Evolutionary conservation across 2,329 filamentous ascomycete genomes (phyloP), one percentile per base, ranked within the genome.

Genomic region (Ophiocordyceps camponoti-leonardi): DNA sequence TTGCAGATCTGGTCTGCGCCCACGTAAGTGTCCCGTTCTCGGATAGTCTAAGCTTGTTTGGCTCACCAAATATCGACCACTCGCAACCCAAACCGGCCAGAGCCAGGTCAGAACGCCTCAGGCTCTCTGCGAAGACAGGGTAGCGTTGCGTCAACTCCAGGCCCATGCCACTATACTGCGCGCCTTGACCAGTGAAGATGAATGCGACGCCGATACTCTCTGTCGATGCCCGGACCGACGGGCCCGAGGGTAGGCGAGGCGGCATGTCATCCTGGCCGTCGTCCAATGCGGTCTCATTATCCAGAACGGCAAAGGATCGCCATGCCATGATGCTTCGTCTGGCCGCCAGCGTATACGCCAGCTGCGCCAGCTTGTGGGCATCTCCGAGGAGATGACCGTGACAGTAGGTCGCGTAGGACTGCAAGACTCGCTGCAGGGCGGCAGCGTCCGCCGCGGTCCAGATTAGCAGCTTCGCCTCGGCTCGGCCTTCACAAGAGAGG

Each of bases 111-210:
- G 35, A 39, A 11, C 35, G 35, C n/a, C 35, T 39, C 45, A 35
- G 30, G 44, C 1, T 42, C 45, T 56, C 57, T 59, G 6, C 44
- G 28, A 20, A 49, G 57, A 14, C 53, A 50, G 44, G n/a, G 20
- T 23, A 40, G 33, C 31, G 12, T 43, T 49, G 46, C 54, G 40
- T 50, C 35, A 58, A 42, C 13, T 52, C 42, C 1, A 28, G 23
- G 1, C 52, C 58, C 56, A 59, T 58, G 2, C 23, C 19, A 5
- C 52, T 41, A 55, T 55, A 61, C 39, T 61, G 59, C 0, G 58
- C 58, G 4, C 59, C 59, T 44, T 62, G 59, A 0, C 59, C 58
- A 0, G 58, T 61, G 47, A 61, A 61, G 7, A 61, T 35, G 8
- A 45, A 31, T 1, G 18, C 54, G 10, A 42, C 26, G 16, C 20